Base-by-base conservation (phyloP, 352 stramenopile species). In the Globisporangium cylindrosporum region DNA sequence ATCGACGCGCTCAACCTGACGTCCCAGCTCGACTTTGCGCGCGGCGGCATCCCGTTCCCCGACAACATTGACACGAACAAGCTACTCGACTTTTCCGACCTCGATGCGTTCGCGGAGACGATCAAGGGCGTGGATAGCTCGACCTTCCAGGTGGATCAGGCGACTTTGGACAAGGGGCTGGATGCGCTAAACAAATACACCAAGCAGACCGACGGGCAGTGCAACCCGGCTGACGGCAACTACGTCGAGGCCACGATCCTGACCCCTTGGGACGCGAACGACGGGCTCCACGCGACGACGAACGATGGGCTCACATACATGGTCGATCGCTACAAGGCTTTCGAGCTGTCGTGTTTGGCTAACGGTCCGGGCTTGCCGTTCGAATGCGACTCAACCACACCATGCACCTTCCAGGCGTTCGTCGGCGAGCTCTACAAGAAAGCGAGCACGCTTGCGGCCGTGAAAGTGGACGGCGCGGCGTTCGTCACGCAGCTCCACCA, bases 1-100 rank as follows among this genome's bases (percentile, higher is more conserved):
- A 67, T 92, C 25, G 79, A 88, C 9, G 82, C 74, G 32, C 77
- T 92, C 62, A 82, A 90, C 54, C 64, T 92, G 32, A 77, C 73
- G 9, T 69, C 64, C 25, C 80, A 79, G 14, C 78, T 92, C 53
- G 64, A 76, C 14, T 92, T 92, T 68, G 46, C 46, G n/a, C 46
- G 46, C 46, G 80, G 82, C 65, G 80, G 76, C 7, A 81, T 92
- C 41, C 32, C 79, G 0, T 90, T 92, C 67, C 84, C 84, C 18
- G 46, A 22, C 0, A 55, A 69, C 4, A 49, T 80, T 3, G 41
- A 86, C 43, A 62, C 83, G 25, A 54, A 4, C 5, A 64, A 34
- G 9, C 79, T 83, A 60, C 73, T 85, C 46, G 56, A 89, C 64
- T 92, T 92, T 59, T 79, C 73, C 0, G 25, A 70, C 6, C 69